Conservation (phyloP, 2,329 filamentous ascomycete species). For the Colletotrichum filicis region DNA sequence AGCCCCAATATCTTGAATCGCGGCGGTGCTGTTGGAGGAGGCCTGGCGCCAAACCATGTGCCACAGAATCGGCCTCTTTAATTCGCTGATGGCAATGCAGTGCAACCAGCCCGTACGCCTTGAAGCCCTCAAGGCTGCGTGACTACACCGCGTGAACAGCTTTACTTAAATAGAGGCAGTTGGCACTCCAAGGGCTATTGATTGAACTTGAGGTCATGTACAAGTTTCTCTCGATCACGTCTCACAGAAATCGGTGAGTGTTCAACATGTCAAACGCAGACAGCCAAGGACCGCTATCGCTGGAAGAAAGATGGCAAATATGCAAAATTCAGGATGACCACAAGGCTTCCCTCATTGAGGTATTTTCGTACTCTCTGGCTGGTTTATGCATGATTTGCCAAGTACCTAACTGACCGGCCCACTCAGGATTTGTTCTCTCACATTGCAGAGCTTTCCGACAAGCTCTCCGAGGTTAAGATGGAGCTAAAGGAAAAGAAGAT, state of each 20-base stretch:
- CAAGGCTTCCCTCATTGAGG: not conserved
- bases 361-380: not conserved
- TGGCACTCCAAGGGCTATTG: too few species aligned
- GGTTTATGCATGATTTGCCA: too few species aligned
- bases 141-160: too few species aligned
- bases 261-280: not conserved
- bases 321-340: constrained; percentile 11
- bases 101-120: not conserved
- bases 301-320: not conserved
- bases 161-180: not conserved
- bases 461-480: not conserved
- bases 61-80: not conserved
- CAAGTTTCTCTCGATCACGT: too few species aligned
- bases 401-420: not conserved
- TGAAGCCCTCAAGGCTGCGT: not conserved
- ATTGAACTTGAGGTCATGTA: too few species aligned
- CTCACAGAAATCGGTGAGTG: too few species aligned
- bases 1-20: not conserved
- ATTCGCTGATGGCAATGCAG: not conserved
- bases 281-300: not conserved
- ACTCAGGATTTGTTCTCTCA: constrained; percentile 10
- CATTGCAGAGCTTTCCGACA: not conserved
- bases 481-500: constrained; percentile 2
- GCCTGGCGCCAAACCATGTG: not conserved
- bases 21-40: not conserved